phyloP scores from a whole-genome alignment of 1,139 yeast species.

The Candida sanyaensis region DNA sequence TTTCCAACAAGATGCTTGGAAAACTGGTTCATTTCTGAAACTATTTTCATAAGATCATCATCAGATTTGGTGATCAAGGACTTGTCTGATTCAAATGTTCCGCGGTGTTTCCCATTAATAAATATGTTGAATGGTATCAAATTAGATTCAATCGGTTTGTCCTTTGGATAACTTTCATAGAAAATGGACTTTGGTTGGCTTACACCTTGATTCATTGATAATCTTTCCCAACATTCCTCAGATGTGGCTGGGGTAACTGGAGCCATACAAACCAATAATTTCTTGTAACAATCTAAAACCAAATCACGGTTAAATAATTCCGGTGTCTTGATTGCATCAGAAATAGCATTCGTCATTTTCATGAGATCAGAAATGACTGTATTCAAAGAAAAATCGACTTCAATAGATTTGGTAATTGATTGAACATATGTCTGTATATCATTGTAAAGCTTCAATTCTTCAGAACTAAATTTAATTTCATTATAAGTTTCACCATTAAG shows the following conservation, averaged over 20 bases:
- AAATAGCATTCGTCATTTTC: constrained; percentile 71
- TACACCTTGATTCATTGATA: constrained; percentile 28
- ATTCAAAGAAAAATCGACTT: constrained; percentile 64
- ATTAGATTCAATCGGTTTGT: constrained; percentile 37
- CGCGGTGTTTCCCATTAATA: constrained; percentile 70
- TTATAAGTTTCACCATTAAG: constrained; percentile 22
- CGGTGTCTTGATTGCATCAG: constrained; percentile 33
- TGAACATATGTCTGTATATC: constrained; percentile 51
- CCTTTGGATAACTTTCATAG: constrained; percentile 52
- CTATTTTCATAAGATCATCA: constrained; percentile 33
- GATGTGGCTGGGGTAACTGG: constrained; percentile 81
- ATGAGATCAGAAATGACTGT: constrained; percentile 87
- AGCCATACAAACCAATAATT: constrained; percentile 58
- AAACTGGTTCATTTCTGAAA: constrained; percentile 14
- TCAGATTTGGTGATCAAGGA: constrained; percentile 17
- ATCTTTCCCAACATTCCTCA: constrained; percentile 77
- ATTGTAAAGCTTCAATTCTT: constrained; percentile 61
- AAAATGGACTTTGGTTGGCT: constrained; percentile 53
- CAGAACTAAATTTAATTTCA: constrained; percentile 28
- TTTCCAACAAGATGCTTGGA: constrained; percentile 7
- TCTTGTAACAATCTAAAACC: constrained; percentile 45
- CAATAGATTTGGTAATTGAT: constrained; percentile 59
- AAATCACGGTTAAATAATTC: constrained; percentile 27
- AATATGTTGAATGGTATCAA: constrained; percentile 51
- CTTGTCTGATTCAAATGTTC: constrained; percentile 31